Percentiles rank a stretch among this genome's conserved stretches.
Evolutionary conservation across 257 asterid species (phyloP).

Genomic region (Schizonepeta tenuifolia): DNA sequence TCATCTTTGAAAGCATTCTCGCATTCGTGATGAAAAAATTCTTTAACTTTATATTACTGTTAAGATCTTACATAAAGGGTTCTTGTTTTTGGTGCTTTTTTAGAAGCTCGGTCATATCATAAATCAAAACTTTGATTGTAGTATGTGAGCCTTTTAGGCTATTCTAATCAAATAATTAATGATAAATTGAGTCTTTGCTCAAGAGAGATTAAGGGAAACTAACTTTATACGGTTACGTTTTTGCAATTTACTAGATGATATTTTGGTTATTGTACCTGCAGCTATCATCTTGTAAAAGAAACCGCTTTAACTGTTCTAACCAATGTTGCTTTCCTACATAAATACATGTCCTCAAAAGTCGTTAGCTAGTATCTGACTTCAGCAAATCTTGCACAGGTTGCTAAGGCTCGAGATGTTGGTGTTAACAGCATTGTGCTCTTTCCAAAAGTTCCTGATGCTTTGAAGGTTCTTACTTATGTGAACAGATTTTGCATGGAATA

Average conservation of each 20-base stretch:
- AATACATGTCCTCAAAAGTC: neutral
- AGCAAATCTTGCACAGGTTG: slow-evolving; percentile 55
- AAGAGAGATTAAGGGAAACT: neutral
- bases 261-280: slow-evolving; percentile 10
- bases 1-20: slow-evolving; percentile 21
- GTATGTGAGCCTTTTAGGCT: neutral
- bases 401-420: slow-evolving; percentile 94
- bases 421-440: slow-evolving; percentile 96
- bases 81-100: neutral
- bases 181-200: neutral
- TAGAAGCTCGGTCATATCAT: slow-evolving; percentile 2
- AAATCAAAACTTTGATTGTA: neutral
- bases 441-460: slow-evolving; percentile 96
- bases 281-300: neutral
- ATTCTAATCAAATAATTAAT: neutral
- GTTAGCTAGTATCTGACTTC: slow-evolving; percentile 20
- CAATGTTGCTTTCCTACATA: slow-evolving; percentile 1
- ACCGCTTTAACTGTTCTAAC: neutral
- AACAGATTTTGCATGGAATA: slow-evolving; percentile 6
- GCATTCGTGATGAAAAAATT: neutral
- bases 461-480: slow-evolving; percentile 61
- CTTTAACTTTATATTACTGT: neutral
- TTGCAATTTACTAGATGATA: neutral
- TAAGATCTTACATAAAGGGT: neutral
- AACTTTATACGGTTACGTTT: neutral